Evolutionary conservation across 2,329 filamentous ascomycete species (phyloP).

Genomic region (Fusarium nisikadoi): DNA sequence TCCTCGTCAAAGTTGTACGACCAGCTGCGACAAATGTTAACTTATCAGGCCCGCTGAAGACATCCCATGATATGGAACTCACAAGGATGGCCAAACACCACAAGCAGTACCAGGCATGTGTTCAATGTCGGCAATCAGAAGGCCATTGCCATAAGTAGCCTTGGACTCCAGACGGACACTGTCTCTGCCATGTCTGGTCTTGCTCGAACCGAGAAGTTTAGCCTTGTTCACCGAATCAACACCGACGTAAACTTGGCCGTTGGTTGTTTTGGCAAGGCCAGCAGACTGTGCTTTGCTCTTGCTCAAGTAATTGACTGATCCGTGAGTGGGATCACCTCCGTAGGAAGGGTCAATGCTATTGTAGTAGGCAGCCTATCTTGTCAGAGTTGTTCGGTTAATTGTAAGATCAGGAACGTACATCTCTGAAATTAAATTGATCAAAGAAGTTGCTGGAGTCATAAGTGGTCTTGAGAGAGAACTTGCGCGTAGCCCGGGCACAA

Average conservation of each 20-base stretch:
- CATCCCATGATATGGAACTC: background rate
- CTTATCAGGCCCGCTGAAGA: accelerated
- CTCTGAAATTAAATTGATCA: constrained; percentile 54
- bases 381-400: background rate
- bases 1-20: constrained; percentile 25
- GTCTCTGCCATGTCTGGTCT: constrained; percentile 50
- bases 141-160: constrained; percentile 68
- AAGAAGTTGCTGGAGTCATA: constrained; percentile 54
- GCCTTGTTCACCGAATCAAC: constrained; percentile 11
- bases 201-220: constrained; percentile 21
- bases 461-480: constrained; percentile 17
- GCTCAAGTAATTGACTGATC: constrained; percentile 69
- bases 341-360: constrained; percentile 31
- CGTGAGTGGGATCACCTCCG: constrained; percentile 68
- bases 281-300: constrained; percentile 45
- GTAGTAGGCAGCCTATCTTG: constrained; percentile 5
- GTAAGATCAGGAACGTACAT: background rate
- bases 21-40: background rate
- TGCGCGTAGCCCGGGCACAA: background rate
- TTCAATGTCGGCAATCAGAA: constrained; percentile 65
- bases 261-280: constrained; percentile 41
- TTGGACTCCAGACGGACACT: constrained; percentile 75
- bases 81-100: constrained; percentile 37
- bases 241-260: constrained; percentile 1
- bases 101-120: constrained; percentile 35